Conservation (phyloP, 805 yeast genomes). For the Clavispora vitiphila region DNA sequence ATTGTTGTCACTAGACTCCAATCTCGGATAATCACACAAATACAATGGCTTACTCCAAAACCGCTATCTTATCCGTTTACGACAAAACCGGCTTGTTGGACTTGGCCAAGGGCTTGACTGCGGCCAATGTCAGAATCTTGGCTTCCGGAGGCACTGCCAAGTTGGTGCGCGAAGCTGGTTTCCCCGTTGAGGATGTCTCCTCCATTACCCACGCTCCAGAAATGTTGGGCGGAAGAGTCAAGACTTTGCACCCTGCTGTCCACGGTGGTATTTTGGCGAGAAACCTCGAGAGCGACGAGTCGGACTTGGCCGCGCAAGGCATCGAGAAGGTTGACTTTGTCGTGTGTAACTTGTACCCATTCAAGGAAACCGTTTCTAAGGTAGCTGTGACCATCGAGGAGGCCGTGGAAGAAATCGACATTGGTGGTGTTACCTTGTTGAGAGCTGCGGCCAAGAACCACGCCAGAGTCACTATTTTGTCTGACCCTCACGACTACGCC, state of each 20-base stretch:
- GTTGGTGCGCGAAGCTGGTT: slow-evolving; percentile 93
- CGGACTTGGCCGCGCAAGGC: slow-evolving; percentile 81
- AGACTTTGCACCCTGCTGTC: slow-evolving; percentile 97
- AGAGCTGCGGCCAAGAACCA: slow-evolving; percentile 99
- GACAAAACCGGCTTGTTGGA: slow-evolving; percentile 96
- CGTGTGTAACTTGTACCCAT: slow-evolving; percentile 96
- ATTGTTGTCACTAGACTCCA: neutral
- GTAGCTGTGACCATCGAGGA: slow-evolving; percentile 93
- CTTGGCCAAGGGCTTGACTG: slow-evolving; percentile 89
- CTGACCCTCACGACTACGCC: slow-evolving; percentile 93
- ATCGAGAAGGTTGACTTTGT: slow-evolving; percentile 96
- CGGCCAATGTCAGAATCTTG: slow-evolving; percentile 82
- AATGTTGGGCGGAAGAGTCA: slow-evolving; percentile 97
- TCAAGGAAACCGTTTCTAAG: slow-evolving; percentile 94
- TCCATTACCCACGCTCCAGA: slow-evolving; percentile 97
- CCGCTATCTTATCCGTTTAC: slow-evolving; percentile 95
- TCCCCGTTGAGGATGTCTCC: slow-evolving; percentile 95
- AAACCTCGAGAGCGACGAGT: slow-evolving; percentile 84
- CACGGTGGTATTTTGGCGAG: slow-evolving; percentile 98
- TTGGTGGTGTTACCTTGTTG: slow-evolving; percentile 92
- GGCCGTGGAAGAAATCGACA: slow-evolving; percentile 98
- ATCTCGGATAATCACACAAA: neutral
- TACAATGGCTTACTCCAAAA: slow-evolving; percentile 49
- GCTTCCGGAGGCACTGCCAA: slow-evolving; percentile 98
- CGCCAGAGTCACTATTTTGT: slow-evolving; percentile 88